Percentiles rank a stretch among this genome's conserved stretches.
These are phyloP conservation scores for Phialocephala subalpina DNA, from an alignment of 2,329 filamentous ascomycete genomes.

Conservation along the genomic window DNA sequence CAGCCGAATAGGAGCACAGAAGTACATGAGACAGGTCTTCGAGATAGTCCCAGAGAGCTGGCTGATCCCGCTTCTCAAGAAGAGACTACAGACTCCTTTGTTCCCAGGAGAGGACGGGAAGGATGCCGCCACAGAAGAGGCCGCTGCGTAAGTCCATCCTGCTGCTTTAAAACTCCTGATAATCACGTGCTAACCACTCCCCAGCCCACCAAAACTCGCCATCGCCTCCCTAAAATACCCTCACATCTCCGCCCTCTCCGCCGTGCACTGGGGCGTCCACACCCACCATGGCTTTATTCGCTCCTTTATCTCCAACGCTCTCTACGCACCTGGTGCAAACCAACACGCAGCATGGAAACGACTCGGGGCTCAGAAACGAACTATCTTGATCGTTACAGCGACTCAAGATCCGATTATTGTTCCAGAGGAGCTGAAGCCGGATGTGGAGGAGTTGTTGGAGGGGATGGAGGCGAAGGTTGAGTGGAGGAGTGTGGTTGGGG, in stretches of 20 bases:
- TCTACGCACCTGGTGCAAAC: neutral
- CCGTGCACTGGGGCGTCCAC: neutral
- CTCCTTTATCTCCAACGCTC: slow-evolving; percentile 3
- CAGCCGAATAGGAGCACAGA: neutral
- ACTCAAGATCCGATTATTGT: slow-evolving; percentile 7
- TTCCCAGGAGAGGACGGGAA: neutral
- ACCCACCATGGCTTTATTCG: neutral
- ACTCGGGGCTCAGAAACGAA: neutral
- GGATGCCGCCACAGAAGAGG: neutral
- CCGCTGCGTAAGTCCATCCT: neutral
- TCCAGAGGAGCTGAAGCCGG: slow-evolving; percentile 3
- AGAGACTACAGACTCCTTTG: neutral
- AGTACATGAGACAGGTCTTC: neutral
- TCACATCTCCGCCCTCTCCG: neutral
- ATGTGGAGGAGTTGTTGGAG: neutral
- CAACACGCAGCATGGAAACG: slow-evolving; percentile 4
- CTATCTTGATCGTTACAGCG: slow-evolving; percentile 2
- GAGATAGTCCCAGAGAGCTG: neutral
- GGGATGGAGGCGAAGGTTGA: neutral
- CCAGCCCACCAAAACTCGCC: neutral
- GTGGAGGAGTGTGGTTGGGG: slow-evolving; percentile 2
- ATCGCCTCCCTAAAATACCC: slow-evolving; percentile 5
- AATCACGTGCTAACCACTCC: neutral
- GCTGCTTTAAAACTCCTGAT: neutral
- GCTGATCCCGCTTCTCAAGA: neutral